Evolutionary conservation across 2,329 filamentous ascomycete genomes (phyloP).

Genomic region (Trematosphaeria pertusa): DNA sequence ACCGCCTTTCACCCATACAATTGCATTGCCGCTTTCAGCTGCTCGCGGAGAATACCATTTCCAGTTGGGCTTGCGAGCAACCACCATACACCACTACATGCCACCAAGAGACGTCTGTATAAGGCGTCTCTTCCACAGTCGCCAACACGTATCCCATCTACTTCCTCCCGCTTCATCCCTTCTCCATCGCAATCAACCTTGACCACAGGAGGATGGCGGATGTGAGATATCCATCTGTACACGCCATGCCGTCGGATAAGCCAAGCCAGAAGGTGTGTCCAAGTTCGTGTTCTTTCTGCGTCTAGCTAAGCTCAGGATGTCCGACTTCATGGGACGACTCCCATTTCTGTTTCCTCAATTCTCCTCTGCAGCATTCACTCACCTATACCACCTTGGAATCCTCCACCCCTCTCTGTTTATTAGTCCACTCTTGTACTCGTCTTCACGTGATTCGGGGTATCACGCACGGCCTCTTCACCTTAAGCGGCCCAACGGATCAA

Average conservation of each 20-base stretch:
- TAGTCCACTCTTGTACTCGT: too few relatives aligned
- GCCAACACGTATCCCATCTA: slow-evolving; percentile 40
- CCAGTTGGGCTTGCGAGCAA: slow-evolving; percentile 13
- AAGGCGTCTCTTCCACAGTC: slow-evolving; percentile 14
- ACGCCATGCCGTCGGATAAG: slow-evolving; percentile 15
- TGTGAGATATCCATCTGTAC: slow-evolving; percentile 25
- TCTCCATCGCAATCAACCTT: slow-evolving; percentile 38
- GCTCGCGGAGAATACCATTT: slow-evolving; percentile 1
- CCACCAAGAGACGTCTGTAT: slow-evolving; percentile 13
- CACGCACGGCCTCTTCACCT: too few relatives aligned
- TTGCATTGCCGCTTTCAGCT: neutral
- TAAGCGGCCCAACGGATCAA: too few relatives aligned
- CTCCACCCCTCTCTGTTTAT: too few relatives aligned
- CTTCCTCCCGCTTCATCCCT: slow-evolving; percentile 39
- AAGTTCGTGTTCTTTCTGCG: too few relatives aligned
- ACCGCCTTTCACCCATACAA: neutral
- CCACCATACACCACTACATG: slow-evolving; percentile 3
- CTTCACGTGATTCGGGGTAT: too few relatives aligned
- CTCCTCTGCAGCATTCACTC: slow-evolving; percentile 1
- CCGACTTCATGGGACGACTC: too few relatives aligned
- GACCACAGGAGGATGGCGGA: slow-evolving; percentile 18
- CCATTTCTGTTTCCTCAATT: too few relatives aligned
- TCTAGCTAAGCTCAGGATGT: too few relatives aligned
- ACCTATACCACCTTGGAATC: neutral
- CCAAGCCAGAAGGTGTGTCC: slow-evolving; percentile 21